Evolutionary conservation across 2,329 filamentous ascomycete genomes (phyloP).

Genomic region (Pezicula carpinea): DNA sequence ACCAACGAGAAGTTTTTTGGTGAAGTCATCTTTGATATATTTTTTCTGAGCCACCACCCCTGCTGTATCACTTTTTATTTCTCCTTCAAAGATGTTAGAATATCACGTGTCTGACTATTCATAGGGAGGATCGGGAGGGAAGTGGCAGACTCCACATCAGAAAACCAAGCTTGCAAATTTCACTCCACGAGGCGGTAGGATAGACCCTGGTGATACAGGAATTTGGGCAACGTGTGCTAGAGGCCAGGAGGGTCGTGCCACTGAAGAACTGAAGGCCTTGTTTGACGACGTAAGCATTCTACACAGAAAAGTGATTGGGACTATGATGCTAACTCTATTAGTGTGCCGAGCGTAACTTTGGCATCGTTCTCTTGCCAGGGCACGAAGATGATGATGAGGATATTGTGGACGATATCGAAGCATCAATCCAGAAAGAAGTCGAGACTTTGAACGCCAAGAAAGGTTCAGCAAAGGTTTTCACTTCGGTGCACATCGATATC

Average conservation of each 20-base stretch:
- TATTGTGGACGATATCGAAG: constrained; percentile 63
- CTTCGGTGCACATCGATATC: constrained; percentile 49
- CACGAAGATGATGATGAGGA: constrained; percentile 38
- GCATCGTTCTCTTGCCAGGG: constrained; percentile 31
- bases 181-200: constrained; percentile 37
- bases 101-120: no score
- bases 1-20: no score
- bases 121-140: constrained; percentile 45
- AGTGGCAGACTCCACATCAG: constrained; percentile 59
- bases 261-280: constrained; percentile 60
- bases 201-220: constrained; percentile 66
- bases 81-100: no score
- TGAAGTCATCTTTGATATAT: no score
- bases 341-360: constrained; percentile 62
- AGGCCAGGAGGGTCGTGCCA: constrained; percentile 65
- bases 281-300: constrained; percentile 57
- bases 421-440: constrained; percentile 69
- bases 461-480: constrained; percentile 41
- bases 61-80: no score
- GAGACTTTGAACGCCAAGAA: constrained; percentile 48
- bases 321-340: constrained; percentile 28
- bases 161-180: constrained; percentile 42
- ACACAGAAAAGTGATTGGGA: constrained; percentile 7
- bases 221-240: constrained; percentile 77
- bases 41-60: no score